These are phyloP conservation scores for Trichocladium uniseriatum DNA, from an alignment of 495 filamentous ascomycete genomes.

Conservation along the genomic window DNA sequence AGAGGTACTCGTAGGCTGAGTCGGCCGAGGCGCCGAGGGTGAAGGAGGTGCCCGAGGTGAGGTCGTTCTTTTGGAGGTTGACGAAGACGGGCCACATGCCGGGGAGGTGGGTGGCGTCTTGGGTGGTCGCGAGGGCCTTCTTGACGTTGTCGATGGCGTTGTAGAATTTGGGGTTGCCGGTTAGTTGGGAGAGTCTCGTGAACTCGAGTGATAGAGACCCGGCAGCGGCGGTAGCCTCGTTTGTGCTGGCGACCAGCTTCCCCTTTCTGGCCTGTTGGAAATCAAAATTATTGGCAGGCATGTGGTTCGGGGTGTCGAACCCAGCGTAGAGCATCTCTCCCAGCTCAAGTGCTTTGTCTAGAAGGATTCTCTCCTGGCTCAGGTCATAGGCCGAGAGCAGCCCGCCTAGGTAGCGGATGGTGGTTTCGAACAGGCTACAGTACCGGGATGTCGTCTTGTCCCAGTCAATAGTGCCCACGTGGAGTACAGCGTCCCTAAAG, in stretches of 20 bases:
- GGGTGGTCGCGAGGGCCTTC: slow-evolving; percentile 58
- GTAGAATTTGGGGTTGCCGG: slow-evolving; percentile 71
- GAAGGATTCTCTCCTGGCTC: slow-evolving; percentile 47
- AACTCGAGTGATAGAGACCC: slow-evolving; percentile 79
- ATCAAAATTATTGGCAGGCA: slow-evolving; percentile 67
- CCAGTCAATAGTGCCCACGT: slow-evolving; percentile 69
- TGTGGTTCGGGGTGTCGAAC: slow-evolving; percentile 85
- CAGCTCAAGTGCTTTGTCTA: slow-evolving; percentile 73
- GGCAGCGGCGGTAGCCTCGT: slow-evolving; percentile 50
- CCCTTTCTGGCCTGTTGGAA: slow-evolving; percentile 50
- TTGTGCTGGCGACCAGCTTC: slow-evolving; percentile 30
- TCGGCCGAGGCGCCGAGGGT: slow-evolving; percentile 66
- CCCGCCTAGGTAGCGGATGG: slow-evolving; percentile 70
- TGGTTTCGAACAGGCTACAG: slow-evolving; percentile 70
- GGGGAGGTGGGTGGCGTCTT: slow-evolving; percentile 58
- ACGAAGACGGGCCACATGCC: slow-evolving; percentile 73
- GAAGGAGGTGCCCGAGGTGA: slow-evolving; percentile 36
- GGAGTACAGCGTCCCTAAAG: slow-evolving; percentile 65
- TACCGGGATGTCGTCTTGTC: slow-evolving; percentile 45
- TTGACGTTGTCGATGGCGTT: slow-evolving; percentile 75
- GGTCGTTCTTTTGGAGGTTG: slow-evolving; percentile 38
- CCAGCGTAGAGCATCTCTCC: slow-evolving; percentile 73
- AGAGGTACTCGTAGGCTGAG: slow-evolving; percentile 83
- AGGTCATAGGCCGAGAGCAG: slow-evolving; percentile 72
- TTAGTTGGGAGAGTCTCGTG: slow-evolving; percentile 74